Evolutionary conservation across 176 grass and related monocot species (phyloP).

Genomic region (Triticum dicoccoides): DNA sequence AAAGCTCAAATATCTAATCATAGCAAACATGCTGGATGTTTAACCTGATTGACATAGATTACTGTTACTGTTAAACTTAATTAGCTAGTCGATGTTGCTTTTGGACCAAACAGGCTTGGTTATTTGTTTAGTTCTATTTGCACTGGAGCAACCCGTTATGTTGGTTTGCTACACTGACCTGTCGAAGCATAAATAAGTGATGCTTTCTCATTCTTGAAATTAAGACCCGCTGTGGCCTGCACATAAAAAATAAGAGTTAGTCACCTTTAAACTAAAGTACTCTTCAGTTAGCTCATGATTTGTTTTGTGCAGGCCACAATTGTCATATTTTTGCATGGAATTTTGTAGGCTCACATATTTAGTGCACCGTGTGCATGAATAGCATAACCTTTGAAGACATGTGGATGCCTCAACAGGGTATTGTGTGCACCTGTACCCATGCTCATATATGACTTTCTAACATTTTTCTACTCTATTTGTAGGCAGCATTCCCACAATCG

Average conservation of each 20-base stretch:
- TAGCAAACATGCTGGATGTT: not conserved
- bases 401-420: not conserved
- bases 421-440: not conserved
- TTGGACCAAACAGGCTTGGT: not conserved
- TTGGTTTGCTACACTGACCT: slow-evolving; percentile 13
- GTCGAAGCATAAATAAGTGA: not conserved
- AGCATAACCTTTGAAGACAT: not conserved
- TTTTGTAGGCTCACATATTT: not conserved
- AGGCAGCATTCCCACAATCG: slow-evolving; percentile 87
- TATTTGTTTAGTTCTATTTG: slow-evolving; percentile 1
- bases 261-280: not conserved
- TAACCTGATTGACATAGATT: not conserved
- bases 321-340: not conserved
- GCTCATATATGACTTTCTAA: not conserved
- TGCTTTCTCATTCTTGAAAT: not conserved
- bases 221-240: not conserved
- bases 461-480: slow-evolving; percentile 26
- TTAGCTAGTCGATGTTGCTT: not conserved
- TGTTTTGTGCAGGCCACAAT: not conserved
- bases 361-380: not conserved
- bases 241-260: not conserved
- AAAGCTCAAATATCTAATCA: not conserved
- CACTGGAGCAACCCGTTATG: not conserved
- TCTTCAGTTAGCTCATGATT: not conserved
- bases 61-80: not conserved